Evolutionary conservation across 2,329 filamentous ascomycete genomes (phyloP), one percentile per base, ranked within the genome.

Genomic region (Fusarium brevicatenulatum): DNA sequence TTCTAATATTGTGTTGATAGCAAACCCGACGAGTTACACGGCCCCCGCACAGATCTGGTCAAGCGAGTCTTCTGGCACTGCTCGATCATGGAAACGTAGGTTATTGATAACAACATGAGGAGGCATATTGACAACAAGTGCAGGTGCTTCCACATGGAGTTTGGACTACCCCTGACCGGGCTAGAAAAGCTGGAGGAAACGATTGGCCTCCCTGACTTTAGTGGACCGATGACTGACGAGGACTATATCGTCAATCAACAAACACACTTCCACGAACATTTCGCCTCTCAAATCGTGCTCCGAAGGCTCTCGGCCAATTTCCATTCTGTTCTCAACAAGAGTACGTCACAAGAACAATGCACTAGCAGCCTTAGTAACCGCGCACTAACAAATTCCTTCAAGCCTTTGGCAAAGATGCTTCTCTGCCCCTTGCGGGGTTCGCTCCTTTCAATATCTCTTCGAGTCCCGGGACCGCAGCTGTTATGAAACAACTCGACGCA

Each of bases 211-310:
- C 89, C 89, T 7, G 84, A 84, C 64, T 90, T 90, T 72, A 84
- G 83, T 57, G 82, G 82, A 5, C 81, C 83, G 4, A 84, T 85
- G 34, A 84, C 82, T n/a, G 82, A 85, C 40, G 83, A 84, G 21
- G 85, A 88, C 70, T 83, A 85, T 64, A 75, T 83, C 18, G 82
- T 81, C 25, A 86, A 88, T 68, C 85, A 88, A 68, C 79, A 82
- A 15, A 86, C 87, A 4, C 85, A 89, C 66, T 89, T 87, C 63
- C 85, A 89, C 68, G 86, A 89, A 66, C 85, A 91, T 72, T 91
- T 90, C 76, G 84, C 87, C 5, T 89, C 89, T 1, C 88, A 91
- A 74, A 87, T 91, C 50, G 86, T 88, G 16, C 82, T 91, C 23
- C 83, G 87, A 25, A 82, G 86, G 30, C 80, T 91, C 6, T 86